A percentile compares a stretch with the other conserved stretches of the same genome.
Conservation (phyloP, 306 rosid genomes). For the Alnus glutinosa region DNA sequence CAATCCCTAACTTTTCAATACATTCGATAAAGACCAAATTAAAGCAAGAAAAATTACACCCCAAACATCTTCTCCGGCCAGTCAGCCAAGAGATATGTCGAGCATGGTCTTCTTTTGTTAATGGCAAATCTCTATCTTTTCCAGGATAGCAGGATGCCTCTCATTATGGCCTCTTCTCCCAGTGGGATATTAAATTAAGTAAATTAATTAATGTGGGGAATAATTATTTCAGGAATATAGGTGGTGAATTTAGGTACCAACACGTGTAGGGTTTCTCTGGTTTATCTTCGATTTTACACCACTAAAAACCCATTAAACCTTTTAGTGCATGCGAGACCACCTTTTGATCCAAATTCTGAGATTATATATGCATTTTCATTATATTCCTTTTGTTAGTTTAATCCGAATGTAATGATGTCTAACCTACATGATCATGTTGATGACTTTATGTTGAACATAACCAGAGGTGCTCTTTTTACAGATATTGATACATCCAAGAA, state of each 20-base stretch:
- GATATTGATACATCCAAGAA: not conserved
- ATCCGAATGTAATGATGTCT: not conserved
- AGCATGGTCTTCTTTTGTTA: not conserved
- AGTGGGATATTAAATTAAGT: not conserved
- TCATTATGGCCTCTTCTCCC: not conserved
- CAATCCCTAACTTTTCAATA: not conserved
- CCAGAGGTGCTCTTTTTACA: not conserved
- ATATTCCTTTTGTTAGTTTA: not conserved
- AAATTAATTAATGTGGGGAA: not conserved
- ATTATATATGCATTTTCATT: not conserved
- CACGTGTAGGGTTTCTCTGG: not conserved
- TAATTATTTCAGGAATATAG: not conserved
- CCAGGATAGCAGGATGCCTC: not conserved
- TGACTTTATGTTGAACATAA: conserved; percentile 4
- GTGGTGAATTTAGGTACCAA: not conserved
- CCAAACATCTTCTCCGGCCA: too few species aligned
- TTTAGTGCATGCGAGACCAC: conserved; percentile 3
- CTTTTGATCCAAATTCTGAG: not conserved
- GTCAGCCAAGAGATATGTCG: too few species aligned
- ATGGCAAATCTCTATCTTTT: not conserved
- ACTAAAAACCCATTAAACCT: conserved; percentile 12
- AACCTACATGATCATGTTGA: not conserved
- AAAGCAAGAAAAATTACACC: too few species aligned
- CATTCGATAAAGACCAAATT: not conserved
- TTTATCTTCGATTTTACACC: conserved; percentile 1